Percentiles rank a stretch among this genome's conserved stretches.
These are phyloP conservation scores for Rhizopogon sp. DNA, from an alignment of 768 basidiomycete genomes.

Conservation along the genomic window DNA sequence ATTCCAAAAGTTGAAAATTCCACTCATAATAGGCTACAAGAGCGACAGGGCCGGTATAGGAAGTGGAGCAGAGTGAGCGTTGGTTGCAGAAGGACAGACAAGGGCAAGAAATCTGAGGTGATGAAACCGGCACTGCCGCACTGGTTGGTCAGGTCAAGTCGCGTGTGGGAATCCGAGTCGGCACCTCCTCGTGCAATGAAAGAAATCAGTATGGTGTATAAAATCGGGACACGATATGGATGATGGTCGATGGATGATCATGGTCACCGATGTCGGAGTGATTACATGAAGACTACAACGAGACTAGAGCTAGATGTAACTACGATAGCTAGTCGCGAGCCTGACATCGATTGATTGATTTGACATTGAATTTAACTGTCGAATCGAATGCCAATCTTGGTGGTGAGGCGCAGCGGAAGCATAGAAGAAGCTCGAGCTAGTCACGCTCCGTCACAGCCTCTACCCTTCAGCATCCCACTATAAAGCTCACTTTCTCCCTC, in stretches of 20 bases:
- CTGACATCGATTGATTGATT: no score
- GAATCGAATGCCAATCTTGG: background rate
- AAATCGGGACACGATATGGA: background rate
- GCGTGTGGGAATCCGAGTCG: background rate
- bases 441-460: background rate
- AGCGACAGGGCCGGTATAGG: background rate
- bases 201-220: background rate
- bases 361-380: background rate
- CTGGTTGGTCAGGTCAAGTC: background rate
- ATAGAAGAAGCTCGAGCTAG: background rate
- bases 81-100: background rate
- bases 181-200: background rate
- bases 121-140: background rate
- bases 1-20: conserved; percentile 10
- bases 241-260: background rate
- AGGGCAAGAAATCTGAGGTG: background rate
- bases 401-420: background rate
- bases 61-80: background rate
- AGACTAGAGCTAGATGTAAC: no score
- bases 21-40: conserved; percentile 11
- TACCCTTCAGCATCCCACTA: background rate
- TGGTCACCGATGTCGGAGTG: background rate
- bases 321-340: no score
- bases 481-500: background rate
- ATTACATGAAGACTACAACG: no score